phyloP scores from a whole-genome alignment of 1,284 basidiomycete species.

The Trichosporon inkin region DNA sequence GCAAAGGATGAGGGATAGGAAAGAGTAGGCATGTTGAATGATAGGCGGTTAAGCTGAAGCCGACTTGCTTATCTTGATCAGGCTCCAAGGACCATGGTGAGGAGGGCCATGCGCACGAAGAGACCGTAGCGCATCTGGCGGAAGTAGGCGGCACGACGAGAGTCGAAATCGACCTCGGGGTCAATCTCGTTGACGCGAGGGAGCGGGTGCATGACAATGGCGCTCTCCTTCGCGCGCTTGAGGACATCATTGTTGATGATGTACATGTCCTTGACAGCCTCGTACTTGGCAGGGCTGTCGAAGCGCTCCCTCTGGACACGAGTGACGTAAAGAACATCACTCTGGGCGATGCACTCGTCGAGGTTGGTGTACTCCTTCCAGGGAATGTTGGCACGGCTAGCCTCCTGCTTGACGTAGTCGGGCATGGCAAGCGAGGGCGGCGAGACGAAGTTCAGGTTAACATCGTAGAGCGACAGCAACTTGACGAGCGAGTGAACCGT shows the following conservation, averaged over 20 bases:
- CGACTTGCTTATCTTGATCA: background rate
- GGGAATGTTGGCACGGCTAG: slow-evolving; percentile 72
- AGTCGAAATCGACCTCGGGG: slow-evolving; percentile 96
- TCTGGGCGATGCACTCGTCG: slow-evolving; percentile 82
- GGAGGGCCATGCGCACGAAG: slow-evolving; percentile 76
- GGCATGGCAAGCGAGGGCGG: slow-evolving; percentile 92
- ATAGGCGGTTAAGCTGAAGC: no score
- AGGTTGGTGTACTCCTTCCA: slow-evolving; percentile 78
- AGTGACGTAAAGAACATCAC: slow-evolving; percentile 97
- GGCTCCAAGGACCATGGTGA: slow-evolving; percentile 62
- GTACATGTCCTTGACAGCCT: slow-evolving; percentile 87
- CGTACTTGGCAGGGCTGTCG: slow-evolving; percentile 74
- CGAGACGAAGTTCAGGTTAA: slow-evolving; percentile 93
- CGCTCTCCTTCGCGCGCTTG: slow-evolving; percentile 85
- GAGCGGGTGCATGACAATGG: slow-evolving; percentile 98
- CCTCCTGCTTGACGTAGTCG: slow-evolving; percentile 72
- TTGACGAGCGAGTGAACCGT: slow-evolving; percentile 96
- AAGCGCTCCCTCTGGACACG: slow-evolving; percentile 96
- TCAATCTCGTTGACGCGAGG: slow-evolving; percentile 96
- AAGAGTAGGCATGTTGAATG: no score
- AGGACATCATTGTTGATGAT: slow-evolving; percentile 90
- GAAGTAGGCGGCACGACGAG: slow-evolving; percentile 91
- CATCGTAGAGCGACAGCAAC: slow-evolving; percentile 81
- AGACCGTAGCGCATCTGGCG: slow-evolving; percentile 98
- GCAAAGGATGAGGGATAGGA: background rate